Conservation (phyloP, 129 eudicot species). For the Solidago caesia region DNA sequence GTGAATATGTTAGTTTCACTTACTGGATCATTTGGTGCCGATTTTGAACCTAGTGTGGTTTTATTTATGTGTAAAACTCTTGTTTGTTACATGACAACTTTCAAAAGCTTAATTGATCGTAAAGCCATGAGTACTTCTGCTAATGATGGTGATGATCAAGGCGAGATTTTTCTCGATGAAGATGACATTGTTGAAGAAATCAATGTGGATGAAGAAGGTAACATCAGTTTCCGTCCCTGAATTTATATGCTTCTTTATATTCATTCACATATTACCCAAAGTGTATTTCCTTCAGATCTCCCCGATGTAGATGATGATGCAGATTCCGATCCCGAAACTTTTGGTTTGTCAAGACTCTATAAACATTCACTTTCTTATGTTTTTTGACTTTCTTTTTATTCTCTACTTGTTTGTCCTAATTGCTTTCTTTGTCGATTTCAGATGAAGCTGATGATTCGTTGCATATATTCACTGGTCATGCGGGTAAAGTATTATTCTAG, state of each 20-base stretch:
- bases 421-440: conserved; percentile 27
- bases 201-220: conserved; percentile 83
- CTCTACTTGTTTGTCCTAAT: neutral
- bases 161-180: conserved; percentile 67
- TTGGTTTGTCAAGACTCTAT: conserved; percentile 31
- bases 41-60: too few relatives aligned
- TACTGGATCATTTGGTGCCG: too few relatives aligned
- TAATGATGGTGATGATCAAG: conserved; percentile 53
- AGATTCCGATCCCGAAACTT: conserved; percentile 55
- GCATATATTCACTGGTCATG: conserved; percentile 91
- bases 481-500: conserved; percentile 45
- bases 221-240: neutral
- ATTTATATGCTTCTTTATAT: neutral
- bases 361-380: neutral
- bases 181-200: conserved; percentile 70
- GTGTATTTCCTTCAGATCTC: conserved; percentile 56
- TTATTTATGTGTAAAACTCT: too few relatives aligned
- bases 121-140: conserved; percentile 31
- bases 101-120: too few relatives aligned
- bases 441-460: conserved; percentile 93
- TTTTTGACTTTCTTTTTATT: neutral
- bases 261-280: neutral
- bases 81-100: too few relatives aligned
- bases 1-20: too few relatives aligned
- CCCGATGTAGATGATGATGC: conserved; percentile 90